A percentile compares a stretch with the other conserved stretches of the same genome.
Evolutionary conservation across 2,329 filamentous ascomycete species (phyloP).

Genomic region (Cercospora citrullina): DNA sequence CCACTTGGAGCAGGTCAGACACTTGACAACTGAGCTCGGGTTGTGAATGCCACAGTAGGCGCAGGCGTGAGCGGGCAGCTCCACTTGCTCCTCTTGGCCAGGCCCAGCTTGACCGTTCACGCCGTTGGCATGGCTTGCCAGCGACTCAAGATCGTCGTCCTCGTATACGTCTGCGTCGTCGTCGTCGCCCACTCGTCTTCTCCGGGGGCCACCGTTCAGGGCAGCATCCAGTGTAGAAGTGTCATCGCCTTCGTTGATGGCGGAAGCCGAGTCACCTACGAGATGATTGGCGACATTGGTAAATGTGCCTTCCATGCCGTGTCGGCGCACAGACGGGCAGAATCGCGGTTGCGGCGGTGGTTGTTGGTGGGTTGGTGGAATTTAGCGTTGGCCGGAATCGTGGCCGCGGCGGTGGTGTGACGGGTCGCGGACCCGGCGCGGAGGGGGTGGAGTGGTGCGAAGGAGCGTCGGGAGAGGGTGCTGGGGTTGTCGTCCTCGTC

Average conservation of each 20-base stretch:
- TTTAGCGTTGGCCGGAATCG: constrained; percentile 12
- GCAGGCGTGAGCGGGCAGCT: constrained; percentile 92
- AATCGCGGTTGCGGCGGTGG: constrained; percentile 15
- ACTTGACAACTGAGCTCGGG: constrained; percentile 92
- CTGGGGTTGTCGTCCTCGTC: constrained; percentile 14
- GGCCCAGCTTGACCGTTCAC: constrained; percentile 59
- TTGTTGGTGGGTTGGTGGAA: constrained; percentile 11
- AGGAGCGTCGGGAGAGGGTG: constrained; percentile 3
- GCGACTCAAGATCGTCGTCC: constrained; percentile 66
- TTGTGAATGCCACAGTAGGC: constrained; percentile 98
- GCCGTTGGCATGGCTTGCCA: constrained; percentile 79
- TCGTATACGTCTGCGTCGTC: constrained; percentile 81
- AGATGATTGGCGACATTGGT: constrained; percentile 84
- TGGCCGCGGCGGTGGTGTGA: constrained; percentile 7
- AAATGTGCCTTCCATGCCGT: constrained; percentile 78
- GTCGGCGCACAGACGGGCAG: constrained; percentile 12
- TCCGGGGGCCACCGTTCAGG: constrained; percentile 67
- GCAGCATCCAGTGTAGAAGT: constrained; percentile 53
- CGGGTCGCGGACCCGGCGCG: not conserved
- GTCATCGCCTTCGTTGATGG: constrained; percentile 85
- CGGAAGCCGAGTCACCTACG: constrained; percentile 78
- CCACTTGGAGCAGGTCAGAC: constrained; percentile 94
- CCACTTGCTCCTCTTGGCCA: constrained; percentile 76
- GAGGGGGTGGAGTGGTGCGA: not conserved
- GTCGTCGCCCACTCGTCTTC: constrained; percentile 81